A percentile compares a stretch with the other conserved stretches of the same genome.
phyloP scores from a whole-genome alignment of 1,284 basidiomycete species.

The Schizophyllum amplum region DNA sequence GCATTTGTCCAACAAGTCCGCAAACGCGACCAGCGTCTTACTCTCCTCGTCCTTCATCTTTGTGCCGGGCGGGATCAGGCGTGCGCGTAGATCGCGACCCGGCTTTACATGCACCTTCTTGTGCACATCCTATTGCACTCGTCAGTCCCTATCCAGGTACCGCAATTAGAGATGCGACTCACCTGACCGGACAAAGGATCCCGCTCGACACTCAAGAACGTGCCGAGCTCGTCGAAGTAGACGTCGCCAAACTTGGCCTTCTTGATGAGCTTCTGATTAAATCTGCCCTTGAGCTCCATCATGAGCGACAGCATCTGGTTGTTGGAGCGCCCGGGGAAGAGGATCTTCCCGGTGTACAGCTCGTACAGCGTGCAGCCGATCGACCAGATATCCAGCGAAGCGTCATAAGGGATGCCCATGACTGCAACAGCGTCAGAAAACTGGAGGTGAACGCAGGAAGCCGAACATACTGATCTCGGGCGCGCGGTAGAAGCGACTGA shows the following conservation, averaged over 20 bases:
- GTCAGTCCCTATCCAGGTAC: slow-evolving; percentile 13
- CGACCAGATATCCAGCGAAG: slow-evolving; percentile 94
- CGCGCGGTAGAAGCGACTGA: slow-evolving; percentile 96
- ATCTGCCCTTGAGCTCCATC: slow-evolving; percentile 95
- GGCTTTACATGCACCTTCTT: slow-evolving; percentile 83
- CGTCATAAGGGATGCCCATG: slow-evolving; percentile 91
- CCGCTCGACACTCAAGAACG: slow-evolving; percentile 73
- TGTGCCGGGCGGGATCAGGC: slow-evolving; percentile 74
- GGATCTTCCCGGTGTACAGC: slow-evolving; percentile 96
- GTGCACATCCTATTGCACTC: slow-evolving; percentile 55
- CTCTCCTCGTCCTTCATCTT: slow-evolving; percentile 86
- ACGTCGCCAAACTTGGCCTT: slow-evolving; percentile 86
- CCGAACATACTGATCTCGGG: slow-evolving; percentile 89
- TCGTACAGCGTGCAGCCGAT: slow-evolving; percentile 98
- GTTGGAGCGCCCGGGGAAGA: slow-evolving; percentile 94
- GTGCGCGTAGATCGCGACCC: slow-evolving; percentile 68
- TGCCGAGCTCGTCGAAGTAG: slow-evolving; percentile 91
- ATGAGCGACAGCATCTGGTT: slow-evolving; percentile 97
- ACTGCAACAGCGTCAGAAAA: slow-evolving; percentile 40
- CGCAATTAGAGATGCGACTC: too few species aligned
- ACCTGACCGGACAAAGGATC: slow-evolving; percentile 80
- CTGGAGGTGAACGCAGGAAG: slow-evolving; percentile 1
- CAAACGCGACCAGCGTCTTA: slow-evolving; percentile 75
- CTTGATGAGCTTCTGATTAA: slow-evolving; percentile 92
- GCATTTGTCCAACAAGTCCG: slow-evolving; percentile 91